These are phyloP conservation scores for Calonectria hongkongensis DNA, from an alignment of 2,329 filamentous ascomycete genomes.

Conservation along the genomic window DNA sequence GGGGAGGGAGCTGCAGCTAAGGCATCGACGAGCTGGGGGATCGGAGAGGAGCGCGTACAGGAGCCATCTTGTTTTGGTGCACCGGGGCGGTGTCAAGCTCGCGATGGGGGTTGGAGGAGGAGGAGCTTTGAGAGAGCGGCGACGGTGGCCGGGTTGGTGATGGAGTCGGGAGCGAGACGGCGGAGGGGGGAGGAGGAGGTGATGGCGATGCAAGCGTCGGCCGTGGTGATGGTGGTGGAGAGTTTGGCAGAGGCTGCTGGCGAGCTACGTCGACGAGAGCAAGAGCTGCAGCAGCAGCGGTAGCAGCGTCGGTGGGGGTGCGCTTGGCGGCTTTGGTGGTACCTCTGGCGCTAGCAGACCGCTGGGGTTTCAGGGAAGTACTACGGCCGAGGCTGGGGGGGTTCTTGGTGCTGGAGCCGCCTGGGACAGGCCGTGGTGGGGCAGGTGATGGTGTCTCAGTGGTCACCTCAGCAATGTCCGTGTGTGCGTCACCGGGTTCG, in stretches of 20 bases:
- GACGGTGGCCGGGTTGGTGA: slow-evolving; percentile 57
- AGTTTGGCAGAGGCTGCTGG: slow-evolving; percentile 64
- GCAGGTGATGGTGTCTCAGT: slow-evolving; percentile 58
- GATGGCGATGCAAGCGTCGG: slow-evolving; percentile 58
- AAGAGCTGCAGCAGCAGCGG: slow-evolving; percentile 52
- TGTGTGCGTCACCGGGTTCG: slow-evolving; percentile 25
- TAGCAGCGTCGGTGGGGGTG: slow-evolving; percentile 29
- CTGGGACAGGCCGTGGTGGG: slow-evolving; percentile 50
- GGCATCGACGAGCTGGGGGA: slow-evolving; percentile 26
- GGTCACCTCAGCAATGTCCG: slow-evolving; percentile 46
- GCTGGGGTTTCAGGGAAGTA: slow-evolving; percentile 28
- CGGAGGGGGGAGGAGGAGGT: slow-evolving; percentile 56
- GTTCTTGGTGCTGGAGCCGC: slow-evolving; percentile 19
- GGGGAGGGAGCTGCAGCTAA: slow-evolving; percentile 31
- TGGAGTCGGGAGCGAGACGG: slow-evolving; percentile 58
- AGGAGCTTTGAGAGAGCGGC: slow-evolving; percentile 53
- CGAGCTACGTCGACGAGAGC: slow-evolving; percentile 60
- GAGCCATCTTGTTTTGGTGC: slow-evolving; percentile 70
- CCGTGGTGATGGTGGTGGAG: slow-evolving; percentile 63
- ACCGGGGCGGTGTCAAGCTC: slow-evolving; percentile 52
- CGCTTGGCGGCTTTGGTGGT: slow-evolving; percentile 24
- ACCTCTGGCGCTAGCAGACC: slow-evolving; percentile 23
- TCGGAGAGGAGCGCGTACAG: slow-evolving; percentile 65
- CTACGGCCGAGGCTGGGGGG: slow-evolving; percentile 21
- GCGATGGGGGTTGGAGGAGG: slow-evolving; percentile 50